Base-by-base conservation (phyloP, 441 rosid genomes). In the Breynia disticha region DNA sequence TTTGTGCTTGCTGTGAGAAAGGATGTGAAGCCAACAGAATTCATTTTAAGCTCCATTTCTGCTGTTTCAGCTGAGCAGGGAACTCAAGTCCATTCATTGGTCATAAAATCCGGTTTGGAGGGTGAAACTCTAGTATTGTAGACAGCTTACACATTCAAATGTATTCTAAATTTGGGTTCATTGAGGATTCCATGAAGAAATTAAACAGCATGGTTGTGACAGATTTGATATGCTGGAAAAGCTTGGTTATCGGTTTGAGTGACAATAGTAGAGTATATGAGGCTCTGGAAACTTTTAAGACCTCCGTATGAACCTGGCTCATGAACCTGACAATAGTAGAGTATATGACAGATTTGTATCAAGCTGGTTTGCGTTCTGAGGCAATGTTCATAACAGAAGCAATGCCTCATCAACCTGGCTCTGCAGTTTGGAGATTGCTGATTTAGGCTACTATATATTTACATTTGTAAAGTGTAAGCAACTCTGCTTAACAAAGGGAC, bases 141-240 rank as follows among this genome's bases (percentile, higher is more conserved):
- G 76, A 77, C 46, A 79, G 75, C 67, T 74, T 93, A 35, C 75
- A 83, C 19, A 70, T 75, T 50, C 75, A 82, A 52, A 89, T 80
- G 83, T 89, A 86, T 67, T 41, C 60, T 47, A 79, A 76, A 66
- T 52, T 64, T 42, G 90, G 95, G 24, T 65, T 65, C 38, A 65
- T 82, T 60, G 77, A 73, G 66, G 52, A 68, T 56, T 72, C 88
- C 32, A 59, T 67, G 66, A 46, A 63, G 61, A 70, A 82, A 48
- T 89, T 76, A 63, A 55, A 61, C 44, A 55, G 60, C 16, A 75
- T 79, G 59, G 57, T 52, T 49, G 57, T 4, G n/a, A 79, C 65
- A 62, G 93, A 86, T 72, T 57, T 83, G 69, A 71, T 82, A 60
- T 73, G 75, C 24, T 89, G 86, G 86, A 86, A 89, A 74, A 67